A percentile compares a stretch with the other conserved stretches of the same genome.
These are phyloP conservation scores for Xylaria sp. DNA, from an alignment of 2,329 filamentous ascomycete genomes.

Conservation along the genomic window DNA sequence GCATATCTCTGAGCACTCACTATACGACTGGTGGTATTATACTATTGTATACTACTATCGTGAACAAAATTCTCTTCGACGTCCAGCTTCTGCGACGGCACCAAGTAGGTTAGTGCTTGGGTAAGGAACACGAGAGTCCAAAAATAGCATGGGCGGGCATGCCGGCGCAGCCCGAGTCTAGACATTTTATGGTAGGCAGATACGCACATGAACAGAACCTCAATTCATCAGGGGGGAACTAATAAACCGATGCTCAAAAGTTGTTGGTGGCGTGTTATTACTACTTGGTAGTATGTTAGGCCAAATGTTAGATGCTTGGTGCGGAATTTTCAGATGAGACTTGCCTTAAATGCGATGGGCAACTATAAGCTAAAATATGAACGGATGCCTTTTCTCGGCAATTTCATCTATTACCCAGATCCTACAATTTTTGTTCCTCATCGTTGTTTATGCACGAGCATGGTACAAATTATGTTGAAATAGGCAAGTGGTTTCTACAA, in stretches of 20 bases:
- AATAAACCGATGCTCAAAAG: not conserved
- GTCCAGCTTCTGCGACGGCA: not conserved
- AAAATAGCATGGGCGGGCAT: conserved; percentile 30
- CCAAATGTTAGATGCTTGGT: not conserved
- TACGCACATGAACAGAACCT: conserved; percentile 11
- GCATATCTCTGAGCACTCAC: not conserved
- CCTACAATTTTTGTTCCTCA: not conserved
- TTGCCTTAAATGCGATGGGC: conserved; percentile 2
- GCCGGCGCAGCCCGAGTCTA: conserved; percentile 19
- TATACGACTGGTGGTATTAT: not conserved
- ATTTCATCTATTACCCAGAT: not conserved
- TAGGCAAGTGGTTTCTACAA: conserved; percentile 19
- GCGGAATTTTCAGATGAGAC: not conserved
- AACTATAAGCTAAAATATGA: not conserved
- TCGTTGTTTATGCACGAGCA: not conserved
- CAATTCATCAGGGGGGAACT: conserved; percentile 9
- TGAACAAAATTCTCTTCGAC: not conserved
- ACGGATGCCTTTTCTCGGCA: not conserved
- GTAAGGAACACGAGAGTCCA: conserved; percentile 25
- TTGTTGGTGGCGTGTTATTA: conserved; percentile 9
- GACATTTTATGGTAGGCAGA: not conserved
- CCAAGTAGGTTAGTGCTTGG: too few relatives aligned
- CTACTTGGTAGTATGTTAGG: not conserved
- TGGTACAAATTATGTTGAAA: conserved; percentile 2
- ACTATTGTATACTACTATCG: not conserved